Evolutionary conservation across 805 yeast species (phyloP).

Genomic region (Saccharomycopsis malanga): DNA sequence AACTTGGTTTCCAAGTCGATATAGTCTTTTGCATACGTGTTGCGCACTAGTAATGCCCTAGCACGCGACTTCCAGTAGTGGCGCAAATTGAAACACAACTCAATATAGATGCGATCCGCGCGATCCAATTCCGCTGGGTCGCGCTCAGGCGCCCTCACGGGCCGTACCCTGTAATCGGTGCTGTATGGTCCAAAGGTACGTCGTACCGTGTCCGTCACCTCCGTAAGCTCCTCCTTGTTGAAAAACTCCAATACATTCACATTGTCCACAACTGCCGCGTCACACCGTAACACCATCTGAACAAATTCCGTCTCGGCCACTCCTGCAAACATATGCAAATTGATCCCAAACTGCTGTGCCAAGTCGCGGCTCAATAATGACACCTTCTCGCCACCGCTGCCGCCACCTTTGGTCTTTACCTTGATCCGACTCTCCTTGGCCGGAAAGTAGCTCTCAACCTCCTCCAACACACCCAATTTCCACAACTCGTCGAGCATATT

Average conservation of each 20-base stretch:
- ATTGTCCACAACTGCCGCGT: constrained; percentile 44
- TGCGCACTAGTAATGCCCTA: constrained; percentile 48
- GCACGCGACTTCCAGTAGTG: constrained; percentile 69
- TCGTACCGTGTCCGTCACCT: constrained; percentile 48
- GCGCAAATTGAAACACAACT: constrained; percentile 58
- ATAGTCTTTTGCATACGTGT: constrained; percentile 58
- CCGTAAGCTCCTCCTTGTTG: constrained; percentile 55
- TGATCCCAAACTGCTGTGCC: constrained; percentile 76
- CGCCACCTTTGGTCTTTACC: constrained; percentile 33
- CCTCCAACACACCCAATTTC: constrained; percentile 56
- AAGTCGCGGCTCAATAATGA: constrained; percentile 61
- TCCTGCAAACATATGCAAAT: constrained; percentile 55
- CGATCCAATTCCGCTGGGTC: constrained; percentile 55
- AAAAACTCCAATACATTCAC: constrained; percentile 61
- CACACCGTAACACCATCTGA: constrained; percentile 52
- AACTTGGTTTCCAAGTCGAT: constrained; percentile 52
- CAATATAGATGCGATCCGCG: constrained; percentile 64
- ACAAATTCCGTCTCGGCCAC: constrained; percentile 50
- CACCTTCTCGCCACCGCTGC: constrained; percentile 39
- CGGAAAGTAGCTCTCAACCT: constrained; percentile 51
- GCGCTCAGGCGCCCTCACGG: constrained; percentile 39
- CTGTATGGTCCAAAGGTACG: constrained; percentile 60
- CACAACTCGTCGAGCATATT: constrained; percentile 44
- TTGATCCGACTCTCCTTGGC: constrained; percentile 38
- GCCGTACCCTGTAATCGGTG: constrained; percentile 35